Evolutionary conservation across 2,329 filamentous ascomycete species (phyloP).

Genomic region (Aureobasidium namibiae): DNA sequence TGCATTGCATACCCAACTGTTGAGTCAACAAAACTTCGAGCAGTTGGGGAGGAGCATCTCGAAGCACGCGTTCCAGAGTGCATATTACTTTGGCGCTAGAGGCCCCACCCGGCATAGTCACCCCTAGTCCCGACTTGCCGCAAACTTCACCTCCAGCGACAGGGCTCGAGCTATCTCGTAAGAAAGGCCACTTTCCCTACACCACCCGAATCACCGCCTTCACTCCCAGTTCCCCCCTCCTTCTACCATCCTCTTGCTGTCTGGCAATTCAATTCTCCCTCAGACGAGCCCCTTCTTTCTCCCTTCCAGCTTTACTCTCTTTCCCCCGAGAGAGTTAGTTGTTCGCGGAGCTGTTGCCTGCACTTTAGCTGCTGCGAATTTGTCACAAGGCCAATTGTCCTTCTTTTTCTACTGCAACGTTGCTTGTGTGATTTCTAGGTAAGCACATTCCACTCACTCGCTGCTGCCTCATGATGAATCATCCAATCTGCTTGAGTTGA

Average conservation of each 20-base stretch:
- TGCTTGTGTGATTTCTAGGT: conserved; percentile 8
- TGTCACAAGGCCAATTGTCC: conserved; percentile 12
- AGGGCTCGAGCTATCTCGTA: conserved; percentile 13
- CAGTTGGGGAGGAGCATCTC: conserved; percentile 1
- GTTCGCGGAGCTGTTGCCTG: conserved; percentile 9
- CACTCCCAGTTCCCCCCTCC: conserved; percentile 1
- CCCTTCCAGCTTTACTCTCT: conserved; percentile 6
- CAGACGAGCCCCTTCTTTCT: conserved; percentile 5
- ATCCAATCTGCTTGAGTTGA: neutral
- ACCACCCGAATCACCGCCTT: conserved; percentile 10
- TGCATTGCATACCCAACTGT: conserved; percentile 8
- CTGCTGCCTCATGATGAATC: neutral
- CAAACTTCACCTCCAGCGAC: conserved; percentile 4
- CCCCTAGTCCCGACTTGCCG: conserved; percentile 10
- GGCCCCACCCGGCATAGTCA: neutral
- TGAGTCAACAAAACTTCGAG: neutral
- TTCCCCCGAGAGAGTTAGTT: conserved; percentile 5
- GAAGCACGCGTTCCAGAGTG: conserved; percentile 9
- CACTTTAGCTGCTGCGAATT: conserved; percentile 13
- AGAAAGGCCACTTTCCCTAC: conserved; percentile 12
- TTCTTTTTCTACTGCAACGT: conserved; percentile 6
- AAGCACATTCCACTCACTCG: neutral
- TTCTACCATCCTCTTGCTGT: conserved; percentile 1
- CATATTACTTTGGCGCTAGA: conserved; percentile 9
- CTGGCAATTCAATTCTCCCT: conserved; percentile 9